Evolutionary conservation across 371 early-diverging fungal genomes (phyloP), one percentile per base, ranked within the genome.

Genomic region (Syncephalastrum monosporum): DNA sequence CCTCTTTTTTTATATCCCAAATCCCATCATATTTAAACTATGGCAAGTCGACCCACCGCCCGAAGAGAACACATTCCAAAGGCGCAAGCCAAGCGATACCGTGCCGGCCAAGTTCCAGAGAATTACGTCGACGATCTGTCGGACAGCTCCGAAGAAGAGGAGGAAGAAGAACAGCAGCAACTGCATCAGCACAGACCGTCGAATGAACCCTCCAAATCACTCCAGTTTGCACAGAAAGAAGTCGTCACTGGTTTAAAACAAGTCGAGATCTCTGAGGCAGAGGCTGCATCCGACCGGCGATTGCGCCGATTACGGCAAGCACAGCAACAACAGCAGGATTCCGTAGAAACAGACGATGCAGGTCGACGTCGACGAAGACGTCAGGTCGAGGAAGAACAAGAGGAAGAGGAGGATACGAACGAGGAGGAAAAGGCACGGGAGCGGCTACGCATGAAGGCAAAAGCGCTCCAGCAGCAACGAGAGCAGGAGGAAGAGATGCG

Each of bases 81-180:
- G 15, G 69, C 65, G 23, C 83, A 79, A 43, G 82, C 77, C 14
- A 81, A 74, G 53, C 80, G 86, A 4, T 86, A 86, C 50, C 65
- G 86, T 47, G 84, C 83, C 13, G 86, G 86, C 25, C 74, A 82
- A 48, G 86, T 79, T 1, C 86, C 86, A 8, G 79, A 74, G 15
- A 77, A 79, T 21, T 82, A 83, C 48, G 70, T 74, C 21, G 80
- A 82, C 62, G 79, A 83, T 43, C 68, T 82, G 13, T 68, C 69
- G 14, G 81, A 82, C 15, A 83, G 83, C 38, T 81, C 80, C 16
- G 78, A 76, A 24, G 78, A 75, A 42, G 66, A 67, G 8, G 69
- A 68, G 55, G 64, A 70, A 21, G 52, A 64, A 27, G 63, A 69
- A 44, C 56, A 67, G 47, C 52, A 61, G 43, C 58, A 67, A 42